Base-by-base conservation (phyloP, 306 rosid genomes). In the Pterocarpus santalinus region DNA sequence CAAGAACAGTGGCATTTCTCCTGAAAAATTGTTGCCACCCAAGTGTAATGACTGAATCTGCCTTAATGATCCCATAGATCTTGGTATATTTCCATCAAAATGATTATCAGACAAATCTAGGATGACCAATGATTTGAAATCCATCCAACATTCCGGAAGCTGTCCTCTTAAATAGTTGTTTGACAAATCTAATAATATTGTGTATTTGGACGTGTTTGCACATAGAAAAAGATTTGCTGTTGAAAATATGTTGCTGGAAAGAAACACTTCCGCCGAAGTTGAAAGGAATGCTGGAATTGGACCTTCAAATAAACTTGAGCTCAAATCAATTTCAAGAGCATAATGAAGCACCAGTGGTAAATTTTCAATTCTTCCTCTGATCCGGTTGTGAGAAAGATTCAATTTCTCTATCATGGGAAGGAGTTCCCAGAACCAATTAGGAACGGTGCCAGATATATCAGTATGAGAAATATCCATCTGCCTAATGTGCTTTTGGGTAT, bases 401-500 rank as follows among this genome's bases (percentile, higher is more conserved):
- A 65, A 5, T 3, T 4, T 0, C 0, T 0, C 34, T 11, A 2
- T 17, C 0, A 5, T 30, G 6, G 6, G 33, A 57, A 74, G 1
- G 4, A n/a, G 2, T 49, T 34, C 17, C 86, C 86, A 83, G 15
- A 64, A 64, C 81, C 82, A 77, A 17, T 4, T 10, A 0, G 65
- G 82, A 4, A 77, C 16, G 1, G 33, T 17, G 4, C 70, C 58
- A 5, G 67, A 76, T 61, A 82, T 82, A 14, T 15, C 39, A 2
- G 79, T 5, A n/a, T 3, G 0, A 22, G 76, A 55, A 17, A 53
- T 49, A 32, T 70, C 16, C 51, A 79, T 6, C 0, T 2, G 1
- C 0, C 3, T 1, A 15, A 53, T 14, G 5, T 53, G 2, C 5
- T 53, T 4, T 53, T 53, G 60, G 22, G 2, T 53, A 4, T 53